A percentile compares a stretch with the other conserved stretches of the same genome.
These are phyloP conservation scores for Colletotrichum shisoi DNA, from an alignment of 2,329 filamentous ascomycete genomes.

Conservation along the genomic window DNA sequence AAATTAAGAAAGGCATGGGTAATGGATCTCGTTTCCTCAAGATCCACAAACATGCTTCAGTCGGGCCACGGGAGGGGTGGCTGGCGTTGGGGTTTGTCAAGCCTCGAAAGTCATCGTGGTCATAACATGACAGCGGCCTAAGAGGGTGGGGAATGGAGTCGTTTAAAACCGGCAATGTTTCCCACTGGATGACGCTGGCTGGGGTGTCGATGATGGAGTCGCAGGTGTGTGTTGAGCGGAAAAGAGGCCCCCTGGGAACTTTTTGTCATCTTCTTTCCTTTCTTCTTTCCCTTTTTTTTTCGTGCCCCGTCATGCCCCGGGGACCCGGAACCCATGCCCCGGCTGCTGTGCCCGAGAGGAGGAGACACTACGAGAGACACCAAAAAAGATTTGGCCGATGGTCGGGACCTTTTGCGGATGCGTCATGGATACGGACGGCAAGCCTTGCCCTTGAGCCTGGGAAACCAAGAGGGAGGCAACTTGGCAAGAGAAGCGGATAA, in stretches of 20 bases:
- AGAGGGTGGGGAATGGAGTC: constrained; percentile 9
- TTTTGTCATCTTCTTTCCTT: constrained; percentile 6
- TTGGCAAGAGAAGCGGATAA: constrained; percentile 4
- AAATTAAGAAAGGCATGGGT: constrained; percentile 31
- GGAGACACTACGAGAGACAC: background rate
- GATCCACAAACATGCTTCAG: constrained; percentile 30
- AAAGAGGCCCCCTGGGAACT: background rate
- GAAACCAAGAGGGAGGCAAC: constrained; percentile 5
- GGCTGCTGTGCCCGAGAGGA: constrained; percentile 21
- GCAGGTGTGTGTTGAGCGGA: constrained; percentile 4
- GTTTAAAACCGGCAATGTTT: constrained; percentile 27
- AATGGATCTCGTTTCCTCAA: constrained; percentile 9
- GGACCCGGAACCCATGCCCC: constrained; percentile 31
- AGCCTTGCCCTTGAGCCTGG: background rate
- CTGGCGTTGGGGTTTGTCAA: constrained; percentile 12
- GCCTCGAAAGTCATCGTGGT: constrained; percentile 1
- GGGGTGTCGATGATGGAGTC: constrained; percentile 8
- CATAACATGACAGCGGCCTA: background rate
- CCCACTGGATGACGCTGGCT: constrained; percentile 29
- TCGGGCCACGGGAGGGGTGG: constrained; percentile 7
- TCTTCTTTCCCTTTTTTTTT: background rate
- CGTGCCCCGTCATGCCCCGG: constrained; percentile 20
- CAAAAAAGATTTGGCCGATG: constrained; percentile 7
- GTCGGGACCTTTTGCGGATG: constrained; percentile 1
- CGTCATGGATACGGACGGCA: background rate